Base-by-base conservation (phyloP, 1,284 basidiomycete genomes). In the Garcileccinum viscosum region DNA sequence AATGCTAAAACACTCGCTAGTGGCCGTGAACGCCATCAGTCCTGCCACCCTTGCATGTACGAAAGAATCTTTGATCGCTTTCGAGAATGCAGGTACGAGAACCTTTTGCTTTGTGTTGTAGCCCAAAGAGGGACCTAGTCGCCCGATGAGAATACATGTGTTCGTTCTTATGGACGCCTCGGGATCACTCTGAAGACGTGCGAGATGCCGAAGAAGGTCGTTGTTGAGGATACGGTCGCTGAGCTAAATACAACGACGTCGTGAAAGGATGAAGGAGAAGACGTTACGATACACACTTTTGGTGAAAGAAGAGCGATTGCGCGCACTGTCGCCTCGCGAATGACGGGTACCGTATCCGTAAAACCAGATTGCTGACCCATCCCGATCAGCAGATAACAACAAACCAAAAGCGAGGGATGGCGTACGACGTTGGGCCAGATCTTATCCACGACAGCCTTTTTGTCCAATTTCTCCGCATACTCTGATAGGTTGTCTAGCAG, bases 111-210 rank as follows among this genome's bases (percentile, higher is more conserved):
- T 96, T 8, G 97, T 99, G 73, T 95, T 92, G 69, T 93, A 88
- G 1, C 93, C 93, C 2, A 99, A 85, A 4, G 89, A 89, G 0
- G 95, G 95, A 0, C 94, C 95, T 5, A 99, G 87, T 14, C 97
- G 89, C 12, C 97, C 97, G 58, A 99, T 90, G 5, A 99, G 89
- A 73, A 99, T 98, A 77, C 96, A 99, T 0, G 97, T 98, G 78
- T 99, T 99, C 17, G 97, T 99, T 56, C 98, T 90, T 76, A 99
- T 98, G 2, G 96, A 97, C 1, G 97, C 89, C 81, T 99, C 97
- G 0, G 91, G 85, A 78, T 99, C 97, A 24, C 89, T 90, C 83
- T 99, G 98, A 82, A 95, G 94, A 75, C 95, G 95, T 2, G 97
- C 97, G 24, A 99, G 89, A 71, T 95, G 89, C 5, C 97, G 93